Percentiles rank a stretch among this genome's conserved stretches.
Conservation (phyloP, 2,329 filamentous ascomycete species). For the Diplodia seriata region DNA sequence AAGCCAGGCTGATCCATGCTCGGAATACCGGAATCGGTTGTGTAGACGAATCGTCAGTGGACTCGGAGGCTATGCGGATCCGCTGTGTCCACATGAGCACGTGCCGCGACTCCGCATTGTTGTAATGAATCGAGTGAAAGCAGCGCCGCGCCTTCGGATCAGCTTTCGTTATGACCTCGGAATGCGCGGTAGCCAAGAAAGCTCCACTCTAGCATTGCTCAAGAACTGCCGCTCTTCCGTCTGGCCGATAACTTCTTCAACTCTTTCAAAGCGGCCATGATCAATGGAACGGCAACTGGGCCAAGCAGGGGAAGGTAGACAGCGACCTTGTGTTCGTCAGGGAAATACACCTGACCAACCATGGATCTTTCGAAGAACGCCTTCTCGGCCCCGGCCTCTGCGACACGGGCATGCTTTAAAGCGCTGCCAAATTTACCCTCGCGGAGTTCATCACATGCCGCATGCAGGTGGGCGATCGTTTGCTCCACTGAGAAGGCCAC, state of each 20-base stretch:
- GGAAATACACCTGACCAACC: constrained; percentile 98
- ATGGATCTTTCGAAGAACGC: constrained; percentile 99
- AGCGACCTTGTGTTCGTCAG: constrained; percentile 96
- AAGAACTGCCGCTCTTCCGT: constrained; percentile 11
- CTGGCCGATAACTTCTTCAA: constrained; percentile 59
- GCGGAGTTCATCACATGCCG: constrained; percentile 74
- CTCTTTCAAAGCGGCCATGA: constrained; percentile 86
- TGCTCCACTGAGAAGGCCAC: constrained; percentile 86
- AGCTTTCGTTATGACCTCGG: not conserved
- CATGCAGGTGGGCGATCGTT: constrained; percentile 77
- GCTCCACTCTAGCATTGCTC: not conserved
- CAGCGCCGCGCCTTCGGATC: not conserved
- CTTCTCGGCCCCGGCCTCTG: constrained; percentile 86
- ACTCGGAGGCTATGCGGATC: constrained; percentile 2
- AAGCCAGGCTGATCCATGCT: not conserved
- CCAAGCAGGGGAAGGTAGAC: constrained; percentile 93
- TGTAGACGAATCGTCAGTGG: too few species aligned
- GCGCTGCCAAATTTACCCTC: constrained; percentile 69
- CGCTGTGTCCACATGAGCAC: not conserved
- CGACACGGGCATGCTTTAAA: constrained; percentile 79
- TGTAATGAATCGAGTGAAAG: not conserved
- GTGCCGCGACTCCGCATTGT: constrained; percentile 2
- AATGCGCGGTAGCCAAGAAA: not conserved
- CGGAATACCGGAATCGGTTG: not conserved
- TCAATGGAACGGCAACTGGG: constrained; percentile 85